These are phyloP conservation scores for Climacium dendroides DNA, from an alignment of 225 moss, liverwort and hornwort species.

Conservation along the genomic window DNA sequence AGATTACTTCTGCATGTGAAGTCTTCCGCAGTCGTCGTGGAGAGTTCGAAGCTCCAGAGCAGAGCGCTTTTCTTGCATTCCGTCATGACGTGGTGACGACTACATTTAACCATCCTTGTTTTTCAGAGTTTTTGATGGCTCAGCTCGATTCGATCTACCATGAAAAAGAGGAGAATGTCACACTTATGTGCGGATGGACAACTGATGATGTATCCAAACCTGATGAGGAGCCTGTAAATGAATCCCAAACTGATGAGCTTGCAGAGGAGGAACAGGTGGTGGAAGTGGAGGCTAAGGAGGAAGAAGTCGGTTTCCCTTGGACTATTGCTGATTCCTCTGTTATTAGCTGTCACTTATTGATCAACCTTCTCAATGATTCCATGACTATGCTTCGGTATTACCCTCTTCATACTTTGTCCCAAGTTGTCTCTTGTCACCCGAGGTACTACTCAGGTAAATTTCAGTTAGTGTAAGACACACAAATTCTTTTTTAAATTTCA, in stretches of 20 bases:
- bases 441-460: neutral
- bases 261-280: neutral
- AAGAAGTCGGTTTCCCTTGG: neutral
- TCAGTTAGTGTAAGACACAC: no score
- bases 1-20: neutral
- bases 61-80: neutral
- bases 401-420: neutral
- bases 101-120: neutral
- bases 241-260: neutral
- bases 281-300: neutral
- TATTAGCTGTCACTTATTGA: conserved; percentile 2
- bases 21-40: neutral
- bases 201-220: neutral
- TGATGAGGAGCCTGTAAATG: neutral
- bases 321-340: neutral
- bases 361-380: conserved; percentile 8
- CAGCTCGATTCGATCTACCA: neutral
- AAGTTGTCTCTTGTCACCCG: no score
- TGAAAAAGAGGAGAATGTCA: neutral
- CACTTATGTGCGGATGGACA: neutral
- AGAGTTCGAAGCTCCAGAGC: neutral
- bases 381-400: conserved; percentile 5
- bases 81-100: neutral
- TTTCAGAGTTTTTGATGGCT: neutral
- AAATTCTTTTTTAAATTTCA: neutral